Conservation (phyloP, 1,139 yeast genomes). For the Protomyces pachydermus region DNA sequence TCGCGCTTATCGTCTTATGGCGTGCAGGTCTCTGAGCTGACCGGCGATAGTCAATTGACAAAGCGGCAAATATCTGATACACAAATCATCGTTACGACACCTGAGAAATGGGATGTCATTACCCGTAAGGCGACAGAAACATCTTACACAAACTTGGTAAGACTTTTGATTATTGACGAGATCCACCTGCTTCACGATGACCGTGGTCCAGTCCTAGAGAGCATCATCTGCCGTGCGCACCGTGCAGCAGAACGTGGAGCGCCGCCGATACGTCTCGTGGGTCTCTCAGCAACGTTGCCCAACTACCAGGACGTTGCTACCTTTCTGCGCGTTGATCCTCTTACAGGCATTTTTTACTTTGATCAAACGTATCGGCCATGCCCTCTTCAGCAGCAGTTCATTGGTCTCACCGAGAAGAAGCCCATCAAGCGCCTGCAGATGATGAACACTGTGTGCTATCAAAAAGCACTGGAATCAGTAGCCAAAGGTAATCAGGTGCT, state of each 20-base stretch:
- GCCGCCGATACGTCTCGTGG: constrained; percentile 63
- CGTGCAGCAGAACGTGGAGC: constrained; percentile 47
- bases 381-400: constrained; percentile 80
- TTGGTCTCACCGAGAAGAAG: constrained; percentile 81
- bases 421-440: constrained; percentile 74
- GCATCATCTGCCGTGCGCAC: constrained; percentile 71
- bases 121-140: constrained; percentile 71
- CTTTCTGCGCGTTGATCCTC: constrained; percentile 63
- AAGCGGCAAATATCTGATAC: constrained; percentile 72
- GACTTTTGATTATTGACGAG: constrained; percentile 82
- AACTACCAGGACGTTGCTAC: constrained; percentile 83
- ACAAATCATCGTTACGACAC: constrained; percentile 85
- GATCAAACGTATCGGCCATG: constrained; percentile 85
- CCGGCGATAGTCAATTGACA: constrained; percentile 83
- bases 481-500: constrained; percentile 64
- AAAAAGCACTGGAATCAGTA: constrained; percentile 66
- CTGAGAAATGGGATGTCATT: constrained; percentile 95
- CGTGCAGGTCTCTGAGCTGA: constrained; percentile 72
- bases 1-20: constrained; percentile 65
- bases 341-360: constrained; percentile 64
- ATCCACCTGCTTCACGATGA: constrained; percentile 89
- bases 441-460: constrained; percentile 88
- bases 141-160: constrained; percentile 59
- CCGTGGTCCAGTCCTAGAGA: constrained; percentile 91
- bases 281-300: constrained; percentile 90